Conservation (phyloP, 1,284 basidiomycete species). For the Tilletia caries region DNA sequence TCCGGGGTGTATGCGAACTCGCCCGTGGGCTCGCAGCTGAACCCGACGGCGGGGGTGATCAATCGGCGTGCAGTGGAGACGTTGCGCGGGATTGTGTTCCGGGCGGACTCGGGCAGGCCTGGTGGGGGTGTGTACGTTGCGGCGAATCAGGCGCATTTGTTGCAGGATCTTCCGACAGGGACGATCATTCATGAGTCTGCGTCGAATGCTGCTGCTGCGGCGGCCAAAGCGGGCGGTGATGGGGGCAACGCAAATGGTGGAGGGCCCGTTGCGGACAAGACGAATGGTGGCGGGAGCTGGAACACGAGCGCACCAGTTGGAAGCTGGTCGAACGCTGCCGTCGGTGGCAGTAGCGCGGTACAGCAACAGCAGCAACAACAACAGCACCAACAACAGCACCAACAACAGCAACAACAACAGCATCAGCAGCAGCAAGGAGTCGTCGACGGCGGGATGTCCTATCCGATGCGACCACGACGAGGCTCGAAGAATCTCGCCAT, state of each 20-base stretch:
- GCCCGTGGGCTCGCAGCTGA: slow-evolving; percentile 48
- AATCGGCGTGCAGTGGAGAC: slow-evolving; percentile 50
- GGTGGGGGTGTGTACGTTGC: slow-evolving; percentile 81
- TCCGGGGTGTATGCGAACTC: slow-evolving; percentile 52
- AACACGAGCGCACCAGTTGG: neutral
- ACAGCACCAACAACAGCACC: too few relatives aligned
- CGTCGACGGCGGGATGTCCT: neutral
- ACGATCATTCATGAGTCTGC: slow-evolving; percentile 62
- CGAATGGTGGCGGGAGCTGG: neutral
- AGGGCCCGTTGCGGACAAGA: neutral
- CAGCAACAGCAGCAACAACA: too few relatives aligned
- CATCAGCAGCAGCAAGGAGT: too few relatives aligned
- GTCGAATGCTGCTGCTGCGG: neutral
- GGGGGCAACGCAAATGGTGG: too few relatives aligned
- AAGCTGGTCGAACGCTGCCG: neutral
- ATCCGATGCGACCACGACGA: neutral
- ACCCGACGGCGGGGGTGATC: slow-evolving; percentile 57
- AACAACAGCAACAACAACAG: too few relatives aligned
- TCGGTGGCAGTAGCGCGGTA: too few relatives aligned
- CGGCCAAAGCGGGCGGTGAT: too few relatives aligned
- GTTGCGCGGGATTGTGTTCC: slow-evolving; percentile 65
- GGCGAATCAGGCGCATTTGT: slow-evolving; percentile 56
- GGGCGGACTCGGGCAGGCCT: slow-evolving; percentile 60
- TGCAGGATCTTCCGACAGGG: slow-evolving; percentile 65
- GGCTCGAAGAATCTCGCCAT: neutral